Percentiles rank a stretch among this genome's conserved stretches.
Evolutionary conservation across 306 rosid species (phyloP).

Genomic region (Vicia villosa): DNA sequence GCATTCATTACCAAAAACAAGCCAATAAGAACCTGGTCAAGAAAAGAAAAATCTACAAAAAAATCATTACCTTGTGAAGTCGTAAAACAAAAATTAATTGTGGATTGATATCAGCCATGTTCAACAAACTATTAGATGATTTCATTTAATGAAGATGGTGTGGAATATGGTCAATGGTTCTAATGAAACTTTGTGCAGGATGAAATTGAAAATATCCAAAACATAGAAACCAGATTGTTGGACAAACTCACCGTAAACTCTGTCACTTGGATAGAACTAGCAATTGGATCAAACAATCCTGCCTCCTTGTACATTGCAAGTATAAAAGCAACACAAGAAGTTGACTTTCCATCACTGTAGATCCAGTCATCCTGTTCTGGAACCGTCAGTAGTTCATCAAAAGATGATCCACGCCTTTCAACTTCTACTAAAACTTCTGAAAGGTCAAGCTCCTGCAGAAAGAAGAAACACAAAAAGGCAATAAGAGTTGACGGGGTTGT

Average conservation of each 20-base stretch:
- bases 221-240: slow-evolving; percentile 26
- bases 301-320: slow-evolving; percentile 95
- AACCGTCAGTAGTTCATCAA: slow-evolving; percentile 77
- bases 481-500: slow-evolving; percentile 6
- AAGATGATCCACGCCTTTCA: slow-evolving; percentile 83
- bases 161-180: not conserved
- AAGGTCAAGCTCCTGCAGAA: slow-evolving; percentile 75
- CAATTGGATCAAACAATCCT: slow-evolving; percentile 81
- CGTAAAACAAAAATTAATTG: not conserved
- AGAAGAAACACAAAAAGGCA: slow-evolving; percentile 41
- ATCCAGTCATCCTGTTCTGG: slow-evolving; percentile 96
- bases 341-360: slow-evolving; percentile 87
- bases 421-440: slow-evolving; percentile 83
- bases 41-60: slow-evolving; percentile 34
- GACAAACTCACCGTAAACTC: slow-evolving; percentile 86
- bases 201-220: slow-evolving; percentile 7
- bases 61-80: slow-evolving; percentile 20
- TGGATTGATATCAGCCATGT: slow-evolving; percentile 24
- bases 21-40: slow-evolving; percentile 12
- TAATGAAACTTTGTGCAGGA: not conserved
- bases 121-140: no score
- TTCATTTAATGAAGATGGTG: no score
- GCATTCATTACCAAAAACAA: slow-evolving; percentile 42
- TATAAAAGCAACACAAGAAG: slow-evolving; percentile 87
- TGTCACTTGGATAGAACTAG: slow-evolving; percentile 87